Evolutionary conservation across 2,329 filamentous ascomycete genomes (phyloP).

Genomic region (Truncatella angustata): DNA sequence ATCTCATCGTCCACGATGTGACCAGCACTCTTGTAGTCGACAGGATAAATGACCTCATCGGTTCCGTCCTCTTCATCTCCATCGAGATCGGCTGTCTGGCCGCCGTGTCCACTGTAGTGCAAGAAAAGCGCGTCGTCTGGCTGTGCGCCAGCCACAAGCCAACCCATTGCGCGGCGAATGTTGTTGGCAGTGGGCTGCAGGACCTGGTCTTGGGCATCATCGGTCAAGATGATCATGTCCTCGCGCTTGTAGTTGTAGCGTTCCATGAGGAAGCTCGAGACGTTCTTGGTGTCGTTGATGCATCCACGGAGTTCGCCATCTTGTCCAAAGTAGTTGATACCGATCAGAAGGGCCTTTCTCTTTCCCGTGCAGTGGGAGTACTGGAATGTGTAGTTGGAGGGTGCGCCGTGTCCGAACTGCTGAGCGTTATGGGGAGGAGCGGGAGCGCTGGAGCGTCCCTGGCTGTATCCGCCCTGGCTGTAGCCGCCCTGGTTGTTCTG

Average conservation of each 20-base stretch:
- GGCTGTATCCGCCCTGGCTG: slow-evolving; percentile 27
- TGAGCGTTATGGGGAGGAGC: slow-evolving; percentile 51
- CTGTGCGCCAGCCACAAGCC: slow-evolving; percentile 68
- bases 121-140: slow-evolving; percentile 77
- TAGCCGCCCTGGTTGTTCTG: slow-evolving; percentile 27
- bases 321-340: slow-evolving; percentile 79
- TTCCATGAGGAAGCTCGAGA: slow-evolving; percentile 68
- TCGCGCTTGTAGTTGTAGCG: slow-evolving; percentile 70
- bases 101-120: slow-evolving; percentile 61
- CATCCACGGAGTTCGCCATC: slow-evolving; percentile 71
- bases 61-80: slow-evolving; percentile 81
- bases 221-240: slow-evolving; percentile 77
- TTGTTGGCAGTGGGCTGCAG: slow-evolving; percentile 74
- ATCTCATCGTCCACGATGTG: slow-evolving; percentile 84
- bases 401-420: slow-evolving; percentile 66
- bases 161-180: slow-evolving; percentile 72
- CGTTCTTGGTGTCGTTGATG: slow-evolving; percentile 79
- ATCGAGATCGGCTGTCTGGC: slow-evolving; percentile 76
- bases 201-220: slow-evolving; percentile 69
- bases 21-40: slow-evolving; percentile 75
- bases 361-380: slow-evolving; percentile 73
- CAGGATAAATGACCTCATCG: slow-evolving; percentile 81
- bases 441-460: neutral
- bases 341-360: slow-evolving; percentile 72
- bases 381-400: slow-evolving; percentile 68